phyloP scores from a whole-genome alignment of 768 basidiomycete species.

The Podaxis sp. region DNA sequence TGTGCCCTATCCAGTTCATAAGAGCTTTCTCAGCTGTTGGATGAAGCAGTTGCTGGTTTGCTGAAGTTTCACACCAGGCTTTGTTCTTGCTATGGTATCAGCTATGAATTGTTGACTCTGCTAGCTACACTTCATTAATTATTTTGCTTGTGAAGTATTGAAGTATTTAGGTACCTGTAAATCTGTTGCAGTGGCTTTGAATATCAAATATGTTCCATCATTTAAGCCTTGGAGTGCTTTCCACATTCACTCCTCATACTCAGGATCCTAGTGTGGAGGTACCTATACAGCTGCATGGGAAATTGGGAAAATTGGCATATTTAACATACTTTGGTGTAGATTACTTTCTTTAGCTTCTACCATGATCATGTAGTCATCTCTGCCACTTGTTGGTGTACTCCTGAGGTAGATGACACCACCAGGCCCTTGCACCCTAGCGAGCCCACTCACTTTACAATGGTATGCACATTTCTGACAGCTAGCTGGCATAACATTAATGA shows the following conservation, averaged over 20 bases:
- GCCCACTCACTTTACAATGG: too few species aligned
- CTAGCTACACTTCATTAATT: neutral
- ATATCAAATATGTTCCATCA: neutral
- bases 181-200: neutral
- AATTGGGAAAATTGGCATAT: too few species aligned
- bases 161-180: too few species aligned
- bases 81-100: neutral
- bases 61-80: neutral
- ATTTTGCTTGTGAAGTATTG: too few species aligned
- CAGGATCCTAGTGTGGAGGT: neutral
- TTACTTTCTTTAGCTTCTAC: too few species aligned
- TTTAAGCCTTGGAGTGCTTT: neutral
- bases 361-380: too few species aligned
- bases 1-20: conserved; percentile 14
- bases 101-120: neutral
- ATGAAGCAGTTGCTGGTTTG: neutral
- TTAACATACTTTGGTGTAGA: too few species aligned
- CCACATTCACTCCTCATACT: neutral
- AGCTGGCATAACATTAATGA: neutral
- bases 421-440: too few species aligned
- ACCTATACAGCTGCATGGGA: too few species aligned
- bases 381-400: too few species aligned
- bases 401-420: too few species aligned
- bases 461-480: neutral
- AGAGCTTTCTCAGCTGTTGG: conserved; percentile 9